phyloP scores from a whole-genome alignment of 768 basidiomycete genomes.

The Polyporus arcularius region DNA sequence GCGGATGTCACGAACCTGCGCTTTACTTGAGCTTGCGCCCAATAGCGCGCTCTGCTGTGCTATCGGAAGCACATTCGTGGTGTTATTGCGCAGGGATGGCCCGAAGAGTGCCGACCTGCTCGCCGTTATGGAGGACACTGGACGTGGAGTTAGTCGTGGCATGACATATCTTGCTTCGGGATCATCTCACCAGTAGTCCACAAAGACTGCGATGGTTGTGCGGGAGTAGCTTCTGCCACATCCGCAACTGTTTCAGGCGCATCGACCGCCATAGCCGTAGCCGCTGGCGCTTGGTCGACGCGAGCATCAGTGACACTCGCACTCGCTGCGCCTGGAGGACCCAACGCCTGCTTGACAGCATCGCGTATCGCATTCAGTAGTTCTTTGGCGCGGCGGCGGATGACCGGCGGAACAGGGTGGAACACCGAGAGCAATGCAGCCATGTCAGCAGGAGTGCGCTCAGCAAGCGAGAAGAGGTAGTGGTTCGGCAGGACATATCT shows the following conservation, averaged over 20 bases:
- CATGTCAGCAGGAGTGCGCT: slow-evolving; percentile 67
- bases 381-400: slow-evolving; percentile 63
- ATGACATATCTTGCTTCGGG: neutral
- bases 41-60: neutral
- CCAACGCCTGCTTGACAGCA: slow-evolving; percentile 37
- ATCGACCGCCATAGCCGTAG: slow-evolving; percentile 3
- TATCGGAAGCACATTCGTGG: neutral
- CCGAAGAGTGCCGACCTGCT: neutral
- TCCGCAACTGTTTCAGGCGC: neutral
- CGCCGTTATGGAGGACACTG: neutral
- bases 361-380: slow-evolving; percentile 61
- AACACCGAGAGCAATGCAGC: slow-evolving; percentile 62
- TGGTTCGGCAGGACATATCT: slow-evolving; percentile 81
- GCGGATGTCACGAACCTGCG: neutral
- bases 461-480: slow-evolving; percentile 70
- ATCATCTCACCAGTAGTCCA: slow-evolving; percentile 8
- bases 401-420: slow-evolving; percentile 59
- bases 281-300: neutral
- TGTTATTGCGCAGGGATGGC: neutral
- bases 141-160: neutral
- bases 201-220: neutral
- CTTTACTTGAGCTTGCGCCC: neutral
- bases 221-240: neutral
- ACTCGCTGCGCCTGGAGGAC: neutral
- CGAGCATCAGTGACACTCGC: neutral